Base-by-base conservation (phyloP, 1,284 basidiomycete genomes). In the Tremellales sp. region DNA sequence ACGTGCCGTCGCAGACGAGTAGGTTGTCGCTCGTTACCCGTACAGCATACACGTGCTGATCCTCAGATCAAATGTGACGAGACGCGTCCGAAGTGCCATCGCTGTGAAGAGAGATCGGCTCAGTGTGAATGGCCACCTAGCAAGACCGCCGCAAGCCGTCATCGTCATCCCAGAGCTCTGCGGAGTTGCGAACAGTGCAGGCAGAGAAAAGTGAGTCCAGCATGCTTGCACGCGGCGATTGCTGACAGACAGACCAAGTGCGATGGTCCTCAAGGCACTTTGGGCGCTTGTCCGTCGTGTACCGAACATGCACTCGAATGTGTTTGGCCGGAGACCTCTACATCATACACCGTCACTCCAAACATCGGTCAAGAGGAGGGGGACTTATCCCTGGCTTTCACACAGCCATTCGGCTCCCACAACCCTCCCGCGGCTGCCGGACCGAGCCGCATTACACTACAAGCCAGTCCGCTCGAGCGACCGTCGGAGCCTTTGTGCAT, bases 61-160 rank as follows among this genome's bases (percentile, higher is more conserved):
- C 7, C 35, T n/a, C 33, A 56, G 54, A 45, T 56, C 17, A 56
- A 56, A 45, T 56, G 54, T 36, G 54, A 53, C 37, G 54, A 56
- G 26, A 12, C 22, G 6, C 48, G 43, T 17, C 51, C 51, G 4
- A 36, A 21, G 21, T 56, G 54, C 31, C 10, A 42, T 17, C n/a
- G 54, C 41, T 56, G 54, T 33, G 21, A 26, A n/a, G 44, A 40
- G 22, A 37, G 53, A 31, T 40, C 41, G 17, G 15, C 26, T 19
- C 2, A 15, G 1, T 53, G 51, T 26, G 21, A 46, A 12, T 56
- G 46, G 39, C 46, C 36, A 2, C 19, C 22, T 26, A 13, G 10
- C 17, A 37, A 12, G 3, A 21, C 39, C 5, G 29, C 5, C 15
- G 39, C 46, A 26, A 36, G 40, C 19, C 43, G 27, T 36, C 53